Evolutionary conservation across 2,329 filamentous ascomycete species (phyloP).

Genomic region (Microascus cirrosus): DNA sequence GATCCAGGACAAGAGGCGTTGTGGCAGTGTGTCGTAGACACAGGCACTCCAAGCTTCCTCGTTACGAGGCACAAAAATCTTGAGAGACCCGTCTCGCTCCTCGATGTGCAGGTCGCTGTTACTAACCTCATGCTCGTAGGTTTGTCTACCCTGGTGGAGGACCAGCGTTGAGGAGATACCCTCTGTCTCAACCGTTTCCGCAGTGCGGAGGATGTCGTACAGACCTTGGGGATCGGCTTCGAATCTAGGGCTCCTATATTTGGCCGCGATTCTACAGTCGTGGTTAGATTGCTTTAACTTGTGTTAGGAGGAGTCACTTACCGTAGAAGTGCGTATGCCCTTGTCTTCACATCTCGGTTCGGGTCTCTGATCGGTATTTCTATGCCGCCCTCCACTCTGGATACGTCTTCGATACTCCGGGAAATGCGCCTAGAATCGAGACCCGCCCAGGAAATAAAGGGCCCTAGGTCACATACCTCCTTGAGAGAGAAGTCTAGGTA

Average conservation of each 20-base stretch:
- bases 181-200: conserved; percentile 12
- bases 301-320: conserved; percentile 6
- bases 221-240: conserved; percentile 7
- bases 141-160: conserved; percentile 10
- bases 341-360: conserved; percentile 11
- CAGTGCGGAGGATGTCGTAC: conserved; percentile 12
- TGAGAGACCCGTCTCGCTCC: conserved; percentile 8
- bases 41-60: conserved; percentile 10
- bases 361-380: conserved; percentile 8
- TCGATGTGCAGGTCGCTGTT: conserved; percentile 11
- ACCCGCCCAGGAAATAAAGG: conserved; percentile 16
- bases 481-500: conserved; percentile 18
- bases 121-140: conserved; percentile 4
- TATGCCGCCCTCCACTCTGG: conserved; percentile 9
- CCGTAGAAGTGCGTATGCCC: conserved; percentile 16
- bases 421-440: conserved; percentile 18
- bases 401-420: conserved; percentile 14
- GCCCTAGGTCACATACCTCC: conserved; percentile 13
- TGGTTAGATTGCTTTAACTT: background rate
- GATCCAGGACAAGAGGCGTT: conserved; percentile 15
- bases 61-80: conserved; percentile 14
- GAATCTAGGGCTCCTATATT: conserved; percentile 14
- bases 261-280: conserved; percentile 13
- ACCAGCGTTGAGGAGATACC: conserved; percentile 12
- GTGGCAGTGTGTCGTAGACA: conserved; percentile 11